Evolutionary conservation across 805 yeast species (phyloP).

Genomic region (Candida yuanshanica): DNA sequence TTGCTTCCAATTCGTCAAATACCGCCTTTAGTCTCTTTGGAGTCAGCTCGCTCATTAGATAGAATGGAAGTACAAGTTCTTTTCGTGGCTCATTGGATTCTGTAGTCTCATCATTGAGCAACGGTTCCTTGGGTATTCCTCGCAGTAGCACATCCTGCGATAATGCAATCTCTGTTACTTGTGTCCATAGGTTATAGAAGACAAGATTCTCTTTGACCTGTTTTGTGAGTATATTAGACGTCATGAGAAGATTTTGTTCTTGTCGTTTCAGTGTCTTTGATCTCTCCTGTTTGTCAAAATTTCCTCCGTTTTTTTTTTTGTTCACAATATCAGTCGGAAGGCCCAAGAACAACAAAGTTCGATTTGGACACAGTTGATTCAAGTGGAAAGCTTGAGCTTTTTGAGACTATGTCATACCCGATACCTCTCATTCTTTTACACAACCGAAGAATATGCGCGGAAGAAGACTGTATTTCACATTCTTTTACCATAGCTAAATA

Average conservation of each 20-base stretch:
- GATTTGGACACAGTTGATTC: too few species aligned
- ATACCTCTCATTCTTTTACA: too few species aligned
- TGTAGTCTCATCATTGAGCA: slow-evolving; percentile 14
- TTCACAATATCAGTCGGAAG: too few species aligned
- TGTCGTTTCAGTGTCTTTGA: too few species aligned
- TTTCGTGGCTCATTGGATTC: slow-evolving; percentile 2
- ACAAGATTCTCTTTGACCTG: slow-evolving; percentile 20
- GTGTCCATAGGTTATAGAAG: slow-evolving; percentile 20
- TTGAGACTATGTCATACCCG: too few species aligned
- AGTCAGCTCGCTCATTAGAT: slow-evolving; percentile 26
- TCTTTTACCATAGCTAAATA: too few species aligned
- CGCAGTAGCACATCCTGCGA: slow-evolving; percentile 5
- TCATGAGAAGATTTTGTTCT: background rate
- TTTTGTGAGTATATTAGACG: background rate
- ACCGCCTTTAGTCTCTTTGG: slow-evolving; percentile 34
- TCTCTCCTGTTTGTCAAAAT: too few species aligned
- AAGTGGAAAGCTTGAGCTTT: too few species aligned
- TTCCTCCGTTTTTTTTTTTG: too few species aligned
- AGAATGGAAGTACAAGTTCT: slow-evolving; percentile 32
- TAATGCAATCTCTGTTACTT: slow-evolving; percentile 11
- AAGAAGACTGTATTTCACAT: too few species aligned
- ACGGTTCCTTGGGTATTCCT: slow-evolving; percentile 21
- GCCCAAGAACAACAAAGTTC: too few species aligned
- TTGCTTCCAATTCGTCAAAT: slow-evolving; percentile 28
- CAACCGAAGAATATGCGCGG: too few species aligned